Base-by-base conservation (phyloP, 768 basidiomycete species). In the Roridomyces roridus region DNA sequence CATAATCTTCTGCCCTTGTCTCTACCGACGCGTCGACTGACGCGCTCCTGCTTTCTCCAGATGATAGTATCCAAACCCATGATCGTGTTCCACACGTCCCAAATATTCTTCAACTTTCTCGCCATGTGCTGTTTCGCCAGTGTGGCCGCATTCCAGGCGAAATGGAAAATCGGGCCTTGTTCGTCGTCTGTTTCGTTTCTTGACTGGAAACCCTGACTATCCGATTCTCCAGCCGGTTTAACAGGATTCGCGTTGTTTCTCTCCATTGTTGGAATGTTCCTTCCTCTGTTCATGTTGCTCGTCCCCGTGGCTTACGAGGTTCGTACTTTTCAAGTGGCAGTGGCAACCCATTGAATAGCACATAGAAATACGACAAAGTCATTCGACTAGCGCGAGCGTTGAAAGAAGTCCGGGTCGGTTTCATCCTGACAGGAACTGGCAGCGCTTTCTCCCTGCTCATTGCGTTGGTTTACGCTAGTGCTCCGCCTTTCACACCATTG, bases 31-130 rank as follows among this genome's bases (percentile, higher is more conserved):
- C 50, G 57, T 43, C 37, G 45, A 45, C 51, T 65, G 28, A 60
- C 58, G 51, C 23, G 51, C 60, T 57, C 55, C 56, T 44, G 35
- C 62, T 17, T n/a, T n/a, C 28, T 63, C 18, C 63, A 94, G 92
- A 91, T 93, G 90, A 93, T 94, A 64, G 85, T 94, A 42, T 88
- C 91, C 21, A 93, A 92, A 76, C 87, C 90, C 7, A 80, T 86
- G 58, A 90, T 94, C 68, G 80, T 92, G 51, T 86, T 87, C 68
- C 86, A 91, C 69, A 70, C 83, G 26, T 86, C 84, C 3, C 91
- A 96, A 77, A 82, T 86, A 50, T 95, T 98, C 80, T 94, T 96
- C 85, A 88, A 90, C 70, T 97, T 98, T 68, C 81, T 98, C 42
- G 85, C 92, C 12, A 89, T 96, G 85, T 89, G 88, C 43, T 96